Evolutionary conservation across 208 protist genomes (phyloP).

Genomic region (Porcisia hertigi): DNA sequence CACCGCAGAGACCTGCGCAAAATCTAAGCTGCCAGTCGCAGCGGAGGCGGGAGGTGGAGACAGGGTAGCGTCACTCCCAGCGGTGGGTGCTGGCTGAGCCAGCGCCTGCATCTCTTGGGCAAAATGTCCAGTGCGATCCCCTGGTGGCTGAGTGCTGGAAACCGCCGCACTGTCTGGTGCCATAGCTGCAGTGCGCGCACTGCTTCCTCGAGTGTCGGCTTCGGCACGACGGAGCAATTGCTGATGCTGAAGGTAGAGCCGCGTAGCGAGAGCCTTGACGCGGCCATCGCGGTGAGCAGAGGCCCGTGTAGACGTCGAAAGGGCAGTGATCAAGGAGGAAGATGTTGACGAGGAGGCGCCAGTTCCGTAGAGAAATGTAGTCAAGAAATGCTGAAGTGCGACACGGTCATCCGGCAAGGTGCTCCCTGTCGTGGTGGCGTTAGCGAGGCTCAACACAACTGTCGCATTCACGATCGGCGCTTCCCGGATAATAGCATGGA

Average conservation of each 20-base stretch:
- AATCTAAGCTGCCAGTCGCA: neutral
- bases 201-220: neutral
- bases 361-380: slow-evolving; percentile 4
- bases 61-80: neutral
- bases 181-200: neutral
- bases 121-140: neutral
- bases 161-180: neutral
- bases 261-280: slow-evolving; percentile 24
- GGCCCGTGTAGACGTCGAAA: neutral
- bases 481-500: slow-evolving; percentile 14
- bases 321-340: neutral
- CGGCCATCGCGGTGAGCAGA: slow-evolving; percentile 13
- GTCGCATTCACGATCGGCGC: slow-evolving; percentile 17
- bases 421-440: neutral
- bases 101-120: neutral
- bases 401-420: neutral
- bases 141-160: neutral
- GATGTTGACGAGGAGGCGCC: neutral
- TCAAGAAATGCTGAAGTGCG: neutral
- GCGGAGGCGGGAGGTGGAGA: too few species aligned
- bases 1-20: neutral
- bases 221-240: slow-evolving; percentile 6
- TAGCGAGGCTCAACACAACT: slow-evolving; percentile 12
- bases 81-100: neutral
- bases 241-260: slow-evolving; percentile 27